Base-by-base conservation (phyloP, 768 basidiomycete species). In the Brasilioporus rufonigricans region DNA sequence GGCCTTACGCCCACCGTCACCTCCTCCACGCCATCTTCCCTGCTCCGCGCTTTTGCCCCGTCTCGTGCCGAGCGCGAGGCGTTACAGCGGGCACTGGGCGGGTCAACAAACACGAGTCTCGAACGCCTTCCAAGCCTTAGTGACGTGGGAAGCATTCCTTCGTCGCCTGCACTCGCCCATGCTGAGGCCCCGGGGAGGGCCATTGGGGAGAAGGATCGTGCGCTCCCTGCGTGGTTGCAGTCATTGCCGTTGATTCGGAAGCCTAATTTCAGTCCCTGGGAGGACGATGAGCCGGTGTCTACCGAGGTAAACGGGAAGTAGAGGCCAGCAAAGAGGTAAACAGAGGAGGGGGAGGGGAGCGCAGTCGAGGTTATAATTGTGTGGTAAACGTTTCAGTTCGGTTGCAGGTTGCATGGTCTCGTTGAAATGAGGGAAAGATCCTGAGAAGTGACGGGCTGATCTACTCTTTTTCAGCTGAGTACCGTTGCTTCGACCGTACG, bases 51-150 rank as follows among this genome's bases (percentile, higher is more conserved):
- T 18, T 94, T 94, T 69, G 91, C 89, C 33, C 91, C 91, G 31
- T 93, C 91, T 58, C 88, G 86, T 50, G 90, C 86, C 58, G 91
- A 94, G 77, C 88, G 91, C 40, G 87, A 91, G 71, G 91, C 80
- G 48, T 79, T 94, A 31, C 85, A 89, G 61, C 86, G 90, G 49
- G 88, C 82, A n/a, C 71, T 93, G 14, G 85, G 87, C 44, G 82
- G 85, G 16, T 86, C 86, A 55, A 78, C 84, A 44, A 90, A 89
- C 70, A 77, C 82, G 50, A 90, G 87, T 65, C 78, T 89, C 27
- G 89, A 91, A 71, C 82, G 85, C 33, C 77, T 91, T 52, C 87
- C 89, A 23, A 89, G 86, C 71, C 74, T 91, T 55, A 86, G 86
- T 61, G 86, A 89, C 60, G 87, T 90, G 45, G 82, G 82, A 53